Base-by-base conservation (phyloP, 2,329 filamentous ascomycete species). In the Phaeosphaeriaceae sp. region DNA sequence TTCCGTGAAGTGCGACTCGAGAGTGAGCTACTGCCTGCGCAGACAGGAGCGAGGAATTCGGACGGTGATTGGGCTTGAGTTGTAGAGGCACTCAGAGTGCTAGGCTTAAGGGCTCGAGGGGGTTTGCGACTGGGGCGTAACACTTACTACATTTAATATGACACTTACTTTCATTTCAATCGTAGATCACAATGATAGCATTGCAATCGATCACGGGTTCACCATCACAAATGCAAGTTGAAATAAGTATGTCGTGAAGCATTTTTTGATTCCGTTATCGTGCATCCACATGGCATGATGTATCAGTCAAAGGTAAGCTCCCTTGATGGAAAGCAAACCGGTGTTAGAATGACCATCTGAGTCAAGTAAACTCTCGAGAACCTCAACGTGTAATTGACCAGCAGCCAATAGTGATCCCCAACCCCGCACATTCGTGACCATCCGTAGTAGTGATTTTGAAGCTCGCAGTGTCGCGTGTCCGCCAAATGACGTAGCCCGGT, bases 371-470 rank as follows among this genome's bases (percentile, higher is more conserved):
- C 68, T 66, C 69, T 64, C 71, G 52, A 63, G 58, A 51, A 68
- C 73, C 74, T 72, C 74, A 75, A 74, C 57, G 60, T 58, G 63
- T 51, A 54, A 53, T 78, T 77, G 73, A 76, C 72, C 72, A 75
- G 70, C 69, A 60, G 68, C 69, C 70, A 63, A 65, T 61, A 45
- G 58, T 58, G 50, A 63, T 58, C 66, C 68, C 58, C 65, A 71
- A 65, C 65, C 66, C 66, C 64, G 66, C 64, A 68, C 67, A 69
- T 56, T 62, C 61, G 61, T 51, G 40, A 61, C 65, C 67, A 57
- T 60, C 68, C 65, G 61, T 61, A 25, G 46, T 62, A 44, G 48
- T 57, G 48, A 52, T 61, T 64, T 57, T 60, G 57, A 60, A 62
- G 69, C 67, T 72, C 70, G 68, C 57, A 54, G 57, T 67, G 65